phyloP scores from a whole-genome alignment of 331 rosid genomes.

The Telfairia occidentalis region DNA sequence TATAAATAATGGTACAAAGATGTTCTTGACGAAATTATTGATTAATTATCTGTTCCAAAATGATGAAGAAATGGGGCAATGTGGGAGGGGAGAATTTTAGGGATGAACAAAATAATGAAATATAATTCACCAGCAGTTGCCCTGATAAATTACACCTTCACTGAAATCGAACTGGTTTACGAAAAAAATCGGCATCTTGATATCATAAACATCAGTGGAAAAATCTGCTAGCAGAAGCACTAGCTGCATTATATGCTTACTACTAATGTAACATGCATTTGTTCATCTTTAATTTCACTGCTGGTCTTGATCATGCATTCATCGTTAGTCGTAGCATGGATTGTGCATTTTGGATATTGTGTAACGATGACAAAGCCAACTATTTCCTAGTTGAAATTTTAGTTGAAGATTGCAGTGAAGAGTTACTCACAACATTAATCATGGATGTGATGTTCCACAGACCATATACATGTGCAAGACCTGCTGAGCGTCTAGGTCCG shows the following conservation, averaged over 20 bases:
- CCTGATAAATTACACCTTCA: background rate
- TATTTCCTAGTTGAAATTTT: background rate
- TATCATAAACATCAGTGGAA: background rate
- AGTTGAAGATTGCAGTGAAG: background rate
- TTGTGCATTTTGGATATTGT: background rate
- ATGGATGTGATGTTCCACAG: slow-evolving; percentile 89
- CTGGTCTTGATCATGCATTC: background rate
- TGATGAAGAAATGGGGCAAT: background rate
- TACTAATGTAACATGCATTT: too few relatives aligned
- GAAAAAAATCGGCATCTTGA: background rate
- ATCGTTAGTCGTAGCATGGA: background rate
- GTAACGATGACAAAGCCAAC: background rate
- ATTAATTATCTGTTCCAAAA: background rate
- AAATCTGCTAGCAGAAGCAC: background rate
- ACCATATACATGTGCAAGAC: slow-evolving; percentile 87
- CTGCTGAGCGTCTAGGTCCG: slow-evolving; percentile 83
- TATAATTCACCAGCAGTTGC: background rate
- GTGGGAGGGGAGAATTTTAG: background rate
- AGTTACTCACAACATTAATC: slow-evolving; percentile 79
- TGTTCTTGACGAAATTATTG: background rate
- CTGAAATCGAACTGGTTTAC: background rate
- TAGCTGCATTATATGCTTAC: background rate
- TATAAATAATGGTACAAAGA: background rate
- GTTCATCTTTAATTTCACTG: too few relatives aligned
- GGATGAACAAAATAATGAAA: background rate